Percentiles rank a stretch among this genome's conserved stretches.
Conservation (phyloP, 306 rosid species). For the Senna siamea region DNA sequence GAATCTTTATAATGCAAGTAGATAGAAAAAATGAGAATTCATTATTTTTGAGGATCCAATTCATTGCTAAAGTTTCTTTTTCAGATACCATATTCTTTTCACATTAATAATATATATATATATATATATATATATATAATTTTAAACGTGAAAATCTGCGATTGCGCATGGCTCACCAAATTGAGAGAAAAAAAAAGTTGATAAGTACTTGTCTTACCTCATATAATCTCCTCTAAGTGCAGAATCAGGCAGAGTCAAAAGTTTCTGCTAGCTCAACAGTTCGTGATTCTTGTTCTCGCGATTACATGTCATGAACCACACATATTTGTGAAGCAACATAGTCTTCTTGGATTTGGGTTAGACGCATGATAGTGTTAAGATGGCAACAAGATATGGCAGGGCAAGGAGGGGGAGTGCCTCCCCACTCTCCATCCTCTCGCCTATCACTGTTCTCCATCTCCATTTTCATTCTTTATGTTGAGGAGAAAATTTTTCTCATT, state of each 20-base stretch:
- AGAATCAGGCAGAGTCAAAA: slow-evolving; percentile 55
- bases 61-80: slow-evolving; percentile 3
- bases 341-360: slow-evolving; percentile 33
- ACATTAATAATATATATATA: too few relatives aligned
- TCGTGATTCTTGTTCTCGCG: slow-evolving; percentile 23
- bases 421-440: too few relatives aligned
- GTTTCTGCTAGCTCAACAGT: slow-evolving; percentile 44
- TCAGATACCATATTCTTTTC: too few relatives aligned
- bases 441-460: too few relatives aligned
- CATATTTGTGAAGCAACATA: slow-evolving; percentile 1
- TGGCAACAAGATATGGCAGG: too few relatives aligned
- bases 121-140: too few relatives aligned
- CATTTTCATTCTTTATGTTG: too few relatives aligned
- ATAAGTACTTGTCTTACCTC: slow-evolving; percentile 26
- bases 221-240: slow-evolving; percentile 21
- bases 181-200: background rate
- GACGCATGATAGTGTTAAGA: too few relatives aligned
- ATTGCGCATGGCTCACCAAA: background rate
- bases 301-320: slow-evolving; percentile 37
- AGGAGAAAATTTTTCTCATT: too few relatives aligned
- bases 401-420: too few relatives aligned
- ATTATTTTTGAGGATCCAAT: slow-evolving; percentile 4
- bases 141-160: background rate
- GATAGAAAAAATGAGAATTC: too few relatives aligned
- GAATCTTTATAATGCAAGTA: too few relatives aligned